Base-by-base conservation (phyloP, 345 rosid species). In the Aquilaria malaccensis region DNA sequence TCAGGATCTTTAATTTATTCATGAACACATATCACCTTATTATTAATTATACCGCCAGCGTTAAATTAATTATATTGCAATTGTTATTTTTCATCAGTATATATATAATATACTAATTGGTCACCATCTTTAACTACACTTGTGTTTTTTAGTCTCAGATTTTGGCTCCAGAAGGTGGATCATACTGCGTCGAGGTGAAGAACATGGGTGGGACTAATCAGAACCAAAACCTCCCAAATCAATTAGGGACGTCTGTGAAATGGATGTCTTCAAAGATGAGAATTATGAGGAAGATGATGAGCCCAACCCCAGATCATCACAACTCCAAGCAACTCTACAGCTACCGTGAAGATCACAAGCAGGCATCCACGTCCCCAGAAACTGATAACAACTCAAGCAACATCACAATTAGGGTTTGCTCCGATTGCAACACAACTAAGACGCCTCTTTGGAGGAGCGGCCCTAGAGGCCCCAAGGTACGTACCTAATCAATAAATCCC, bases 401-500 rank as follows among this genome's bases (percentile, higher is more conserved):
- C 48, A 67, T 33, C 55, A 43, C 79, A 64, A 62, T 77, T 79
- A 79, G 89, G 91, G 87, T 81, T 79, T 91, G 98, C 73, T 63
- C 96, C 66, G 94, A 91, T 61, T 91, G 98, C 66, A 86, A 83
- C 84, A 88, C 98, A 9, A 84, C 98, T 11, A 91, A 91, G 69
- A 91, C 98, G 67, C 98, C 98, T 70, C 91, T 91, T 63, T 91
- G 98, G 98, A 81, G 98, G 71, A 88, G 98, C 58, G 98, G 96
- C 30, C 96, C 96, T 2, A 74, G 83, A 72, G 98, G 98, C 56
- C 98, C 98, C 46, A 91, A 88, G 98, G 98, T 91, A 81, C 50
- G 56, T 13, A n/a, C 57, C 1, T 54, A 14, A 12, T 37, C 12
- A 51, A 33, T 69, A 4, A 11, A 31, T 64, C 10, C 33, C 55